Conservation (phyloP, 495 filamentous ascomycete genomes). For the Tricharina praecox region DNA sequence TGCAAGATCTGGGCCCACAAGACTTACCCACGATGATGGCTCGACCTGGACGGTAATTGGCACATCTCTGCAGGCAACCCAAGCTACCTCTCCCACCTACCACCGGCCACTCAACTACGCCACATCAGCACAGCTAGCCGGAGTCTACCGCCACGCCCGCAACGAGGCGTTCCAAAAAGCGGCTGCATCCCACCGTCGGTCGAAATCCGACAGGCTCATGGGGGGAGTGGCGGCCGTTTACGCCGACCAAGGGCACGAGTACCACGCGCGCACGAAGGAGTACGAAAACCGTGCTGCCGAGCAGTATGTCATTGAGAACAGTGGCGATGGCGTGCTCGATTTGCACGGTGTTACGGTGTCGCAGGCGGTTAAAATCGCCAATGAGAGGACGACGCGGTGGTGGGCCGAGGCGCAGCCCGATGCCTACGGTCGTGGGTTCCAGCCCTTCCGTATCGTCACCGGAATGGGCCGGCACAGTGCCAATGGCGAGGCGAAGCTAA, state of each 20-base stretch:
- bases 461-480: conserved; percentile 63
- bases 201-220: conserved; percentile 48
- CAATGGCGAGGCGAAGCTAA: conserved; percentile 55
- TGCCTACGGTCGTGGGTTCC: conserved; percentile 28
- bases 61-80: not conserved
- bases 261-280: conserved; percentile 31
- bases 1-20: conserved; percentile 35
- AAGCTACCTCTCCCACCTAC: conserved; percentile 9
- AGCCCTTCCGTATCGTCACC: conserved; percentile 53
- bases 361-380: conserved; percentile 61
- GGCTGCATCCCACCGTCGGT: conserved; percentile 41
- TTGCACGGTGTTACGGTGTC: conserved; percentile 70
- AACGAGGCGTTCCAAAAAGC: conserved; percentile 42
- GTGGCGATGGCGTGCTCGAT: conserved; percentile 43
- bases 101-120: conserved; percentile 8
- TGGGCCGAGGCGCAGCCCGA: conserved; percentile 49
- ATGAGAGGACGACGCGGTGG: conserved; percentile 51
- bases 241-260: conserved; percentile 38
- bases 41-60: not conserved
- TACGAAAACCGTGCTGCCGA: conserved; percentile 34
- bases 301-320: conserved; percentile 43
- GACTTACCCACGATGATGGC: not conserved
- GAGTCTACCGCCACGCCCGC: conserved; percentile 13
- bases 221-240: conserved; percentile 53
- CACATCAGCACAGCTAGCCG: conserved; percentile 8